Base-by-base conservation (phyloP, 1,139 yeast species). In the Taphrina populina region DNA sequence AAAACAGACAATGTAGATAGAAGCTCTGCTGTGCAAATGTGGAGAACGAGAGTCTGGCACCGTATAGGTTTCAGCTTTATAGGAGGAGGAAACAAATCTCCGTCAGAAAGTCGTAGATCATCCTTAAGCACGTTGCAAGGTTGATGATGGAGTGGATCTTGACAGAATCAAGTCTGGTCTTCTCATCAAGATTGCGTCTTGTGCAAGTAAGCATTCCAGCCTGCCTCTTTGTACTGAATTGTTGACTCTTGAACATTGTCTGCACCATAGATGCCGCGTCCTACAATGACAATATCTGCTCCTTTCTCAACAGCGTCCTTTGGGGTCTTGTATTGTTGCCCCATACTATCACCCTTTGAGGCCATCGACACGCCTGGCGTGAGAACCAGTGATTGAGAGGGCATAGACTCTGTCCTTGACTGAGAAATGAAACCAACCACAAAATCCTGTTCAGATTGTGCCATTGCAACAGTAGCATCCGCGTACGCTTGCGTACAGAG, bases 351-450 rank as follows among this genome's bases (percentile, higher is more conserved):
- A n/a, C 97, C 97, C 70, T 84, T 92, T 17, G 43, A 32, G 67
- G 90, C 98, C 59, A 94, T 76, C 1, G 97, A 97, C 43, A 94
- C 98, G 59, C 99, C 99, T 0, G 99, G 99, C 1, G 98, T 92
- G 90, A 94, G 82, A 57, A 88, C 80, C 54, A 94, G 72, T 95
- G 96, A 94, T 65, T 84, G 88, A 67, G 83, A 90, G 2, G 80
- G 84, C 52, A 76, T 73, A 13, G 92, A 94, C 17, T 35, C 35
- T 17, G 47, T 40, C 26, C 59, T 32, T 13, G 54, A 51, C 29
- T 87, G 88, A 0, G 98, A 97, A 72, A 94, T 92, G 70, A 92
- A 94, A 0, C 99, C 99, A 71, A 92, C 83, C 19, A 88, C 96
- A 71, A 92, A 94, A 59, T 84, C 90, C 65, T 79, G 81, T 71